Base-by-base conservation (phyloP, 805 yeast genomes). In the Scheffersomyces spartinae region DNA sequence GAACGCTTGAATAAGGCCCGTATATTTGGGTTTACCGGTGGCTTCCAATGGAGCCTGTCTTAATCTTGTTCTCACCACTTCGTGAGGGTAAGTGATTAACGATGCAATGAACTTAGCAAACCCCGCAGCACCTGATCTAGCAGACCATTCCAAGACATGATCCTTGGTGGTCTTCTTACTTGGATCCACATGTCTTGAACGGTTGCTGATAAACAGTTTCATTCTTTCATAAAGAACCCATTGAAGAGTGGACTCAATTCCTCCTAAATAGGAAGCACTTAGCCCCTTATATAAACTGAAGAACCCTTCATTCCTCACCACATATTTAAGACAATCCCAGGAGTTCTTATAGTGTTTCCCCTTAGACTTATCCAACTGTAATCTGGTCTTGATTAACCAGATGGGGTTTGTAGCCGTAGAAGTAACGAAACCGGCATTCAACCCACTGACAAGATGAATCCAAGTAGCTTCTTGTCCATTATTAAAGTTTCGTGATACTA, bases 191-290 rank as follows among this genome's bases (percentile, higher is more conserved):
- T 52, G 61, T 12, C 45, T 29, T 1, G 72, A 54, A 43, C 75
- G 64, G 38, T 57, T 62, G 35, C 56, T 52, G 24, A 91, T 79
- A 19, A 79, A 47, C 13, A 60, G 41, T 47, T 80, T 83, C 95
- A 91, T 86, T 49, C 84, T 95, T 53, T 91, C 98, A 45, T 91
- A 91, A 21, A 91, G 64, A 13, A 91, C 81, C 98, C 98, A 91
- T 51, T 91, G 98, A 28, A 91, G 54, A 1, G 96, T 83, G 24
- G 93, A 77, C 56, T 91, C 98, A 2, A 69, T 74, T 0, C 95
- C 86, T 4, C 98, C 98, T 34, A 91, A 57, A 49, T 91, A 91
- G 1, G 95, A 83, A 0, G 97, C 97, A 21, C 88, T 74, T 28
- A 91, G 59, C n/a, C 98, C 98, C 39, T 74, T 73, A 46, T 91